Percentiles rank a stretch among this genome's conserved stretches.
These are phyloP conservation scores for Agaricus subrufescens DNA, from an alignment of 768 basidiomycete species.

Conservation along the genomic window DNA sequence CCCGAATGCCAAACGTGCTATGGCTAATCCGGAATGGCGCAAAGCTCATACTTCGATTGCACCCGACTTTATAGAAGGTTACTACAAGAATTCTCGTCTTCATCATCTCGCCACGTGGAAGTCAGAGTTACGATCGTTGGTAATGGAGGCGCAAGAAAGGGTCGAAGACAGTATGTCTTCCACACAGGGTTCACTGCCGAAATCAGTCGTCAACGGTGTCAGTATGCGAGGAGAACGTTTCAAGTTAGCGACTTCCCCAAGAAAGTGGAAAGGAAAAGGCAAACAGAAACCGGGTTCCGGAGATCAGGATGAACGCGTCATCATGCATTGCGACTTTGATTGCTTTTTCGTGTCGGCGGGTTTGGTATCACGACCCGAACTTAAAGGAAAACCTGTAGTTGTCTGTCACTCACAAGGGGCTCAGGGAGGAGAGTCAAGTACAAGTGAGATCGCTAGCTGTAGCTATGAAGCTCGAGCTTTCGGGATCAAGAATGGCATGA, in stretches of 20 bases:
- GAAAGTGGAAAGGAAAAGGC: conserved; percentile 56
- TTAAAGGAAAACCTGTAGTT: conserved; percentile 85
- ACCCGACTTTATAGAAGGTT: conserved; percentile 82
- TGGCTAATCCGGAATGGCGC: conserved; percentile 85
- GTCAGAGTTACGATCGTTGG: conserved; percentile 76
- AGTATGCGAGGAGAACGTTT: conserved; percentile 54
- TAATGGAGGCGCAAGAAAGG: conserved; percentile 73
- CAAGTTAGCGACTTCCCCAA: conserved; percentile 38
- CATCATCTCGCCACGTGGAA: conserved; percentile 94
- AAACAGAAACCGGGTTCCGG: conserved; percentile 10
- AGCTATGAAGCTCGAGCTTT: conserved; percentile 90
- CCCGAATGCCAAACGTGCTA: conserved; percentile 66
- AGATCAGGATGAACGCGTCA: conserved; percentile 53
- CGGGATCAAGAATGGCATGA: conserved; percentile 95
- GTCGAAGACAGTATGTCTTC: conserved; percentile 37
- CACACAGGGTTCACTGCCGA: conserved; percentile 10
- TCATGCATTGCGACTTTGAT: conserved; percentile 95
- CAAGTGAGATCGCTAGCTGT: conserved; percentile 91
- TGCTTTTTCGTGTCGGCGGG: conserved; percentile 97
- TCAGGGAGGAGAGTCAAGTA: conserved; percentile 70
- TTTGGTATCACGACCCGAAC: conserved; percentile 68
- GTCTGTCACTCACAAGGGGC: conserved; percentile 91
- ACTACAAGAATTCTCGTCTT: conserved; percentile 82
- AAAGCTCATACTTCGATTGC: conserved; percentile 82
- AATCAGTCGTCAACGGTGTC: conserved; percentile 17